Base-by-base conservation (phyloP, 345 rosid species). In the Linum lewisii region DNA sequence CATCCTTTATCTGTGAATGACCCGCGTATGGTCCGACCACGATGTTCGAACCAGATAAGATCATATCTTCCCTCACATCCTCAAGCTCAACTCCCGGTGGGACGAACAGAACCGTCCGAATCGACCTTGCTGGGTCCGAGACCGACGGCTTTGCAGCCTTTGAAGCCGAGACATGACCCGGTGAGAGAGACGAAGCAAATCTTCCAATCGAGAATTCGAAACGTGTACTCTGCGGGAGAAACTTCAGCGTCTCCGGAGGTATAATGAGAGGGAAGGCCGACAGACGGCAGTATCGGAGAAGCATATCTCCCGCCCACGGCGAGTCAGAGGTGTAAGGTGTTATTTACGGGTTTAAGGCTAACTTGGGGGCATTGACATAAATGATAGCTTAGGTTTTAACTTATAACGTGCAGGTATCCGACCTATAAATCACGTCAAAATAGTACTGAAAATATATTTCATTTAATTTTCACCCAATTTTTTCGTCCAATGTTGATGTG, bases 21-120 rank as follows among this genome's bases (percentile, higher is more conserved):
- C 98, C 96, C 63, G 97, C 95, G 61, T 81, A 85, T 1, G 84
- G 97, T 36, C 98, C 98, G 59, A 79, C 49, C 22, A 88, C 93
- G 36, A 92, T 92, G 55, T 92, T 92, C 57, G 98, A 86, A 11
- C 93, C 96, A 0, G 96, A 88, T 22, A 92, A 72, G 2, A 92
- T 73, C 91, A 82, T 88, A 8, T 84, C 86, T 7, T 79, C 90
- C 0, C 77, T 70, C 37, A 88, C 76, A 66, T 82, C 85, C 8
- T 77, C 90, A 9, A 80, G 74, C 2, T 84, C 87, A 3, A 91
- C 83, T 5, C 98, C 98, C 3, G 98, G 98, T 9, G 96, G 95
- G 20, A 86, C 47, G 70, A 92, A 92, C 4, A 63, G 64, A 4
- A 52, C 59, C 0, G 58, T 65, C 14, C 63, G 50, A 16, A 54